Base-by-base conservation (phyloP, 2,329 filamentous ascomycete genomes). In the Fusarium multiceps region DNA sequence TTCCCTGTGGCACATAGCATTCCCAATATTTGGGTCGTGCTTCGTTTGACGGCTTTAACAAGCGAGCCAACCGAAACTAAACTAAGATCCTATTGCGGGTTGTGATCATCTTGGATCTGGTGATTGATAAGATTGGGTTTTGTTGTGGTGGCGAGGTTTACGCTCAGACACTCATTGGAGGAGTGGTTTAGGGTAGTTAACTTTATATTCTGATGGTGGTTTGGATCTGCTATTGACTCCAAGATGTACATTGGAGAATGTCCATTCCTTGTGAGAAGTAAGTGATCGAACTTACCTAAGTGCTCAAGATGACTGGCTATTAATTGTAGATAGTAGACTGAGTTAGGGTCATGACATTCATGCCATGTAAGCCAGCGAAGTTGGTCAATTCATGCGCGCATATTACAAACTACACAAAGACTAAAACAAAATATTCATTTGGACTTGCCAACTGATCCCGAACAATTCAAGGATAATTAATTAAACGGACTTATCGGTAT, bases 151-250 rank as follows among this genome's bases (percentile, higher is more conserved):
- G 16, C 16, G 16, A 34, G 18, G 32, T 18, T 18, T 34, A 34
- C 28, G 28, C 28, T 28, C 11, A 13, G 14, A 30, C 28, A 18
- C 32, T 18, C 8, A 6, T 4, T 12, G 4, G 18, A 25, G 32
- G 12, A 20, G 48, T 11, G 45, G 34, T 64, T 23, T 25, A 64
- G 62, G 62, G 62, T 64, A n/a, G n/a, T n/a, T n/a, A 64, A 30
- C 18, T 4, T n/a, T 2, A 7, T 5, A 18, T 32, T 34, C 7
- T 9, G 4, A 18, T 34, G 7, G 3, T 34, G 11, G 3, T 49
- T 23, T n/a, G 3, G 2, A 30, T 18, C 11, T 34, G 4, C 3
- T 6, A 34, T 13, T 18, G 4, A 23, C 28, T 23, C n/a, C 7
- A 4, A 4, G 3, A 34, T 23, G 7, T 3, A 28, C 11, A 12